A percentile compares a stretch with the other conserved stretches of the same genome.
Evolutionary conservation across 352 stramenopile genomes (phyloP).

Genomic region (Pythium monospermum): DNA sequence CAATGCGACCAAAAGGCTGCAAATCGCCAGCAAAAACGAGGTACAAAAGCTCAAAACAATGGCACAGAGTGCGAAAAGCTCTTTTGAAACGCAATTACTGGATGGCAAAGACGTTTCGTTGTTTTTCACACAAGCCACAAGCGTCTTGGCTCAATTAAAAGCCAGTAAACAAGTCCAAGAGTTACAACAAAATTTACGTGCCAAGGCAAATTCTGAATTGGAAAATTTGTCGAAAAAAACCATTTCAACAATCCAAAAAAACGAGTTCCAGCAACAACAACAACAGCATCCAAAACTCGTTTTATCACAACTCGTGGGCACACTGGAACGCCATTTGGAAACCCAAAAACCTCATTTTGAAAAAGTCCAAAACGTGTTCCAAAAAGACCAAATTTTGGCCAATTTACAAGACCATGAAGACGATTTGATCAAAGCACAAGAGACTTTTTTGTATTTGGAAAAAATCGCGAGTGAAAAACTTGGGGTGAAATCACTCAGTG

Average conservation of each 20-base stretch:
- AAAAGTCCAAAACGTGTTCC: conserved; percentile 30
- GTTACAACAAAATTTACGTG: conserved; percentile 37
- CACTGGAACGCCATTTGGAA: conserved; percentile 47
- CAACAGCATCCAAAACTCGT: conserved; percentile 39
- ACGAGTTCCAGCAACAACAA: conserved; percentile 26
- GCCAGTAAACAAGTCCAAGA: conserved; percentile 53
- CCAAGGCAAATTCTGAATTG: conserved; percentile 42
- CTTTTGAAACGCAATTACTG: conserved; percentile 59
- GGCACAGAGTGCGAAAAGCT: conserved; percentile 42
- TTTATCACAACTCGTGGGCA: conserved; percentile 58
- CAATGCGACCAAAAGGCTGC: conserved; percentile 49
- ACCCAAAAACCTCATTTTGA: conserved; percentile 39
- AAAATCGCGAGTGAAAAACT: conserved; percentile 54
- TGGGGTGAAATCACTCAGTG: conserved; percentile 49
- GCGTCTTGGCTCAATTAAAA: conserved; percentile 57
- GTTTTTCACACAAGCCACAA: conserved; percentile 57
- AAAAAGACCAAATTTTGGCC: conserved; percentile 34
- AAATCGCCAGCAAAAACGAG: conserved; percentile 39
- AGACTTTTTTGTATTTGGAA: conserved; percentile 49
- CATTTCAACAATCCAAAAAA: no score
- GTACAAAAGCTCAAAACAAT: conserved; percentile 53
- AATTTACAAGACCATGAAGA: conserved; percentile 58
- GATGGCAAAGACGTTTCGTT: conserved; percentile 54
- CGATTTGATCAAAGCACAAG: conserved; percentile 52
- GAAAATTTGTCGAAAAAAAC: no score